A percentile compares a stretch with the other conserved stretches of the same genome.
Evolutionary conservation across 768 basidiomycete genomes (phyloP).

Genomic region (Rubroboletus pulcherrimus): DNA sequence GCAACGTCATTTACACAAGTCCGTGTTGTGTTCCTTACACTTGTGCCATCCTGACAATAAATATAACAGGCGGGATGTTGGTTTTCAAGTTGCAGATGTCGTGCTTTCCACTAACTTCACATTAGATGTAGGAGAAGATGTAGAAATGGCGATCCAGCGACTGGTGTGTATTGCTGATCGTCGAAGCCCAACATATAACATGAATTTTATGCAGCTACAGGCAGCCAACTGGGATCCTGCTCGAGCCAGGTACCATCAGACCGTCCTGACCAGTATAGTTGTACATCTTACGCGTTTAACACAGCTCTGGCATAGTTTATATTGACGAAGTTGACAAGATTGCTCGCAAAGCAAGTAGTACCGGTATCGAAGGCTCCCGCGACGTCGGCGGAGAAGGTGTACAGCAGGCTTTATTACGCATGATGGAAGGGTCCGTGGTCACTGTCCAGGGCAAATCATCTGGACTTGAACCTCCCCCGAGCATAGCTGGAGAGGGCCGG

Average conservation of each 20-base stretch:
- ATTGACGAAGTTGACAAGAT: slow-evolving; percentile 98
- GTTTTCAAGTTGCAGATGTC: slow-evolving; percentile 25
- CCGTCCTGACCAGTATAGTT: background rate
- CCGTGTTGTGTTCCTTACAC: slow-evolving; percentile 14
- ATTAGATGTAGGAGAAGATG: slow-evolving; percentile 92
- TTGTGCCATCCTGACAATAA: slow-evolving; percentile 6
- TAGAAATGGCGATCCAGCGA: slow-evolving; percentile 86
- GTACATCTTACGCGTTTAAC: slow-evolving; percentile 5
- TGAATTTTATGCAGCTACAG: slow-evolving; percentile 57
- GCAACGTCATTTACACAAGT: slow-evolving; percentile 94
- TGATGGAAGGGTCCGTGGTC: slow-evolving; percentile 90
- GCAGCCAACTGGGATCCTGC: slow-evolving; percentile 86
- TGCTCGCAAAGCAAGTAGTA: slow-evolving; percentile 52
- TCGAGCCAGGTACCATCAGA: slow-evolving; percentile 64
- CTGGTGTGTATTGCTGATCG: slow-evolving; percentile 44
- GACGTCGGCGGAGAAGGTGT: slow-evolving; percentile 97
- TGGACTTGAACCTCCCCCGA: slow-evolving; percentile 42
- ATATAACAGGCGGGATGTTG: slow-evolving; percentile 62
- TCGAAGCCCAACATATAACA: background rate
- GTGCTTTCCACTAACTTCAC: slow-evolving; percentile 3
- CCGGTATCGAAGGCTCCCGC: slow-evolving; percentile 65
- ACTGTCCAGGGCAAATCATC: slow-evolving; percentile 74
- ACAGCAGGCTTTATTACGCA: slow-evolving; percentile 85
- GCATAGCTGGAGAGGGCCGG: slow-evolving; percentile 42
- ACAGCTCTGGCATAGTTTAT: slow-evolving; percentile 88